phyloP scores from a whole-genome alignment of 192 early-diverging fungal species.

The Mortierella alpina region DNA sequence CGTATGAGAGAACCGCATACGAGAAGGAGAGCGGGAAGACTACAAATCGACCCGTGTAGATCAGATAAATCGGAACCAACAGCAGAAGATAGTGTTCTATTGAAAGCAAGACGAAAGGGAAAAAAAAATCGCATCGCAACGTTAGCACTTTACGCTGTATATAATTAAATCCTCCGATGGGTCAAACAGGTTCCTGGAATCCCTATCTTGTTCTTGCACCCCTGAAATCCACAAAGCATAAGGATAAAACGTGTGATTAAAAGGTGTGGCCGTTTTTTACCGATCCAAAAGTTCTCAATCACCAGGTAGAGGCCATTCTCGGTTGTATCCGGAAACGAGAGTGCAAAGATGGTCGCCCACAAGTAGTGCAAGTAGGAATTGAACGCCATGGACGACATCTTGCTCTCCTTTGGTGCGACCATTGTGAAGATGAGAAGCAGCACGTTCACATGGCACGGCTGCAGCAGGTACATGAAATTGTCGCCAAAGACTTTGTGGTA shows the following conservation, averaged over 20 bases:
- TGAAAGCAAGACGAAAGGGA: not conserved
- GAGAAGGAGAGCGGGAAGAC: slow-evolving; percentile 59
- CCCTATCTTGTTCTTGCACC: no score
- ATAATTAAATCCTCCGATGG: not conserved
- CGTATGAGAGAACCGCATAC: slow-evolving; percentile 62
- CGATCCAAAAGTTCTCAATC: slow-evolving; percentile 66
- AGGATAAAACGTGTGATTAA: not conserved
- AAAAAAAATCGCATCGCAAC: not conserved
- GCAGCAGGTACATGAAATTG: slow-evolving; percentile 62
- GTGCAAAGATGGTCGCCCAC: slow-evolving; percentile 64
- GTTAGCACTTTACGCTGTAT: not conserved
- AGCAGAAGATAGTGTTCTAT: slow-evolving; percentile 63
- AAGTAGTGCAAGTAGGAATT: slow-evolving; percentile 66
- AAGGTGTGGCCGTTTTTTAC: slow-evolving; percentile 21
- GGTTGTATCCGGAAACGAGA: slow-evolving; percentile 61
- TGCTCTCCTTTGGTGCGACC: slow-evolving; percentile 53
- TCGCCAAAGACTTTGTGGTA: slow-evolving; percentile 61
- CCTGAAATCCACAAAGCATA: not conserved
- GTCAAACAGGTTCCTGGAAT: not conserved
- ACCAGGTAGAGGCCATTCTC: slow-evolving; percentile 60
- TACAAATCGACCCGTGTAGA: slow-evolving; percentile 62
- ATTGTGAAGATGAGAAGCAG: slow-evolving; percentile 57
- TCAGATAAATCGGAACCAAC: slow-evolving; percentile 62
- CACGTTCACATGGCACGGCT: slow-evolving; percentile 67
- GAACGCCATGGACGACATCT: slow-evolving; percentile 52